A percentile compares a stretch with the other conserved stretches of the same genome.
Evolutionary conservation across 1,284 basidiomycete species (phyloP).

Genomic region (Microbotryum lychnidis-dioicae): DNA sequence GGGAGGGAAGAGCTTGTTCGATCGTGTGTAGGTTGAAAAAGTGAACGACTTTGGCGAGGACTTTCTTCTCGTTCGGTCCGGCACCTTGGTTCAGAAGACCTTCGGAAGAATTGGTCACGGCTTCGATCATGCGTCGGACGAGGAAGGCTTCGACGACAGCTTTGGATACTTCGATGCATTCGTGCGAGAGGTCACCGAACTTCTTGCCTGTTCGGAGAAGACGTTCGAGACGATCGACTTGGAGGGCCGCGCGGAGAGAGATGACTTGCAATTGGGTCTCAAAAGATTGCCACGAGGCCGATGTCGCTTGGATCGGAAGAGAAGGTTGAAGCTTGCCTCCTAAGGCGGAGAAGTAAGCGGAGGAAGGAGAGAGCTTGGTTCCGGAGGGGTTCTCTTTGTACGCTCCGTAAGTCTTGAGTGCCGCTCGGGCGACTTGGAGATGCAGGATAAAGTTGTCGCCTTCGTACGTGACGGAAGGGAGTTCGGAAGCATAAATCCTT

Average conservation of each 20-base stretch:
- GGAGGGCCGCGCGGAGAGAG: conserved; percentile 47
- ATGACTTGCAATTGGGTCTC: conserved; percentile 10
- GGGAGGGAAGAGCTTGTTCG: conserved; percentile 51
- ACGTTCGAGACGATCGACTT: conserved; percentile 49
- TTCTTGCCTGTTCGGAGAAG: conserved; percentile 37
- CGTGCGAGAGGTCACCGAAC: conserved; percentile 27
- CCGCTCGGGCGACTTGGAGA: conserved; percentile 61
- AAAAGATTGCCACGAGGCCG: conserved; percentile 1
- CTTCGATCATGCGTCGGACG: conserved; percentile 49
- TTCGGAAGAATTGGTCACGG: conserved; percentile 42
- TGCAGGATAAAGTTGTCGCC: conserved; percentile 69
- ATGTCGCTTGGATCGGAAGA: not conserved
- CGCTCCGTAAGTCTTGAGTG: conserved; percentile 52
- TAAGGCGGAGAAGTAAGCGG: conserved; percentile 47
- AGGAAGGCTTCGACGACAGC: conserved; percentile 62
- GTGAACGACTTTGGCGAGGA: conserved; percentile 47
- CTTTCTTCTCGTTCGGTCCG: conserved; percentile 36
- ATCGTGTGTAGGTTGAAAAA: conserved; percentile 56
- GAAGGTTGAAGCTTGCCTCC: too few species aligned
- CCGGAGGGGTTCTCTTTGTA: conserved; percentile 34
- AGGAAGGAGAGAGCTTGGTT: conserved; percentile 46
- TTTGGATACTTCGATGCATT: conserved; percentile 52
- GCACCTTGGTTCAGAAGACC: conserved; percentile 29
- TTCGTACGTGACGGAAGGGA: conserved; percentile 59
- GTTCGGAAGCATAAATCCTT: conserved; percentile 54